These are phyloP conservation scores for Choricystis sp. DNA, from an alignment of 139 green algal genomes.

Conservation along the genomic window DNA sequence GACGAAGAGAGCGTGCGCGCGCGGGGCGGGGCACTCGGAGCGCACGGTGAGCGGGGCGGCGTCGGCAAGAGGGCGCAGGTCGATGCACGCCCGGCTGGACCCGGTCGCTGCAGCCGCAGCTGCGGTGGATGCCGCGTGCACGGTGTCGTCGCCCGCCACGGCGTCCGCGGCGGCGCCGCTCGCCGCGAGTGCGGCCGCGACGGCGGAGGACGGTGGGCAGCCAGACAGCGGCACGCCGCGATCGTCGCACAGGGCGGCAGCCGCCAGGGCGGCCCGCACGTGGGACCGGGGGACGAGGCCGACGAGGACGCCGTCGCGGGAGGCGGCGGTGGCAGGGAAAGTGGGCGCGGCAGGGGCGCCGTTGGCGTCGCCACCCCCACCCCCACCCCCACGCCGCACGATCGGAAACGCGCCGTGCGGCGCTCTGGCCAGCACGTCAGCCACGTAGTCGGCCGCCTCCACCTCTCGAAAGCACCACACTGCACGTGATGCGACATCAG, in stretches of 20 bases:
- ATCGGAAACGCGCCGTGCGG: constrained; percentile 85
- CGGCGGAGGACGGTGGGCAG: constrained; percentile 7
- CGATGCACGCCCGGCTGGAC: constrained; percentile 28
- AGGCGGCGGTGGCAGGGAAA: background rate
- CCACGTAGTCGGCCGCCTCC: constrained; percentile 34
- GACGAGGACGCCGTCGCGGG: constrained; percentile 27
- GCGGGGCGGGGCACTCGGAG: constrained; percentile 5
- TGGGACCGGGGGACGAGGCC: constrained; percentile 70
- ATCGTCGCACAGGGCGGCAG: constrained; percentile 36
- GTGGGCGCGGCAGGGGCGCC: background rate
- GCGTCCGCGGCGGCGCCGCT: no score
- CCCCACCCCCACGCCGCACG: constrained; percentile 14
- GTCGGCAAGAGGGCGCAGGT: constrained; percentile 72
- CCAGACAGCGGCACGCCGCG: constrained; percentile 10
- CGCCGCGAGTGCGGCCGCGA: constrained; percentile 3
- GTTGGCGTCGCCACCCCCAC: background rate
- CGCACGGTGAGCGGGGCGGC: constrained; percentile 41
- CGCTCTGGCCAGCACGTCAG: constrained; percentile 39
- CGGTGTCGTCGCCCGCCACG: background rate
- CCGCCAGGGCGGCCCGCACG: constrained; percentile 59
- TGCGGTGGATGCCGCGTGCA: background rate
- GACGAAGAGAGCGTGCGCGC: constrained; percentile 55
- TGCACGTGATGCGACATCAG: constrained; percentile 45
- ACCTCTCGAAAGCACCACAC: constrained; percentile 41
- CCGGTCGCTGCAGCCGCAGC: background rate